These are phyloP conservation scores for Paxillus ammoniavirescens DNA, from an alignment of 768 basidiomycete genomes.

Conservation along the genomic window DNA sequence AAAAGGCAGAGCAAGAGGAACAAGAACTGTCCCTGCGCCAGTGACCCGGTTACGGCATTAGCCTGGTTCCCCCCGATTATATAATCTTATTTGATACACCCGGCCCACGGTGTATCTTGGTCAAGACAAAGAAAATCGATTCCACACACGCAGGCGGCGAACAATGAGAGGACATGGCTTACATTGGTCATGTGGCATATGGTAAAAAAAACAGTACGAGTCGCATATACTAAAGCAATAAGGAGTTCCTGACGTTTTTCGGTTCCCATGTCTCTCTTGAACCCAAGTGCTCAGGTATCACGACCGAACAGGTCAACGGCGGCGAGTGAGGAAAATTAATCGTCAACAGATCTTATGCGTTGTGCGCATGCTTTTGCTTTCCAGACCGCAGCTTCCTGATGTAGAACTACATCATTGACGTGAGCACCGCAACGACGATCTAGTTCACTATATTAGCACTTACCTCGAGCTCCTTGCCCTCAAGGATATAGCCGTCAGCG, in stretches of 20 bases:
- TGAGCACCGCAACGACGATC: constrained; percentile 13
- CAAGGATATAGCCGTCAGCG: constrained; percentile 94
- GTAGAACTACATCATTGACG: constrained; percentile 69
- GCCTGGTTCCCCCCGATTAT: not conserved
- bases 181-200: constrained; percentile 3
- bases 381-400: constrained; percentile 88
- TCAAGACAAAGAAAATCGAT: not conserved
- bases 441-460: constrained; percentile 11
- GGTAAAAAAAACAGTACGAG: constrained; percentile 5
- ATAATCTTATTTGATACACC: not conserved
- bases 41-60: constrained; percentile 33
- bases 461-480: constrained; percentile 98
- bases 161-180: constrained; percentile 11
- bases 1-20: constrained; percentile 29
- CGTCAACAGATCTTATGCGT: constrained; percentile 29
- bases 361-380: constrained; percentile 90
- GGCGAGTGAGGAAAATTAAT: not conserved
- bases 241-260: constrained; percentile 5
- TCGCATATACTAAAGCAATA: constrained; percentile 14
- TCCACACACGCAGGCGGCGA: not conserved
- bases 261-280: not conserved
- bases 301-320: constrained; percentile 1
- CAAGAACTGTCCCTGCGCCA: constrained; percentile 17
- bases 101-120: not conserved
- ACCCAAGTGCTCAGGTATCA: constrained; percentile 4